Base-by-base conservation (phyloP, 805 yeast species). In the Saccharomyces paradoxus region DNA sequence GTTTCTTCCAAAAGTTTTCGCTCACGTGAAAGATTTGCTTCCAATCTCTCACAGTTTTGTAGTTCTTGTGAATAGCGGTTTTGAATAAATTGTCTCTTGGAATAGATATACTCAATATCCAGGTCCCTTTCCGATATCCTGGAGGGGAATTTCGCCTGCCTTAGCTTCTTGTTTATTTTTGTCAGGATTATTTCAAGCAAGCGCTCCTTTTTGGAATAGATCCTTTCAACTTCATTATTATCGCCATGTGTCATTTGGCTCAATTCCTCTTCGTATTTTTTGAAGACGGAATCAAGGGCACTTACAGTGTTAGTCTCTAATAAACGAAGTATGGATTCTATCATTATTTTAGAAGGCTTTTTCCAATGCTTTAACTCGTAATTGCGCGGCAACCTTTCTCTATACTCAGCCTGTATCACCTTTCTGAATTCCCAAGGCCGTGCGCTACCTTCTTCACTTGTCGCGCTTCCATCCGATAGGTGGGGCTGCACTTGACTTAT, bases 91-190 rank as follows among this genome's bases (percentile, higher is more conserved):
- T 60, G 55, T 24, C 71, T 60, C 53, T 68, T 69, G 22, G 68
- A 61, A 52, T 62, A 66, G 17, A 68, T 60, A 49, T 65, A 66
- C 48, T 68, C 71, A 6, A 65, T 60, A 52, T 68, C 68, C 41
- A 67, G 41, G 48, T 68, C 70, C 22, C 56, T 55, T 7, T 59
- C 58, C 28, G 52, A 48, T 14, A 63, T 53, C 48, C 59, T 56
- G 2, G 63, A 57, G 2, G 72, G 72, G 22, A 69, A 57, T n/a
- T 58, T 56, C 4, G 68, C 55, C 48, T 53, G 55, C 17, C 53
- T 55, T 8, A 69, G 50, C 32, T 59, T 59, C 14, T 50, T 56
- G 29, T 59, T 60, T 7, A 67, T 63, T 50, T 67, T 66, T 12
- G 53, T 49, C 4, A 64, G 50, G 13, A 66, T 60, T 29, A 65